phyloP scores from a whole-genome alignment of 306 rosid genomes.

The Castanospermum australe region DNA sequence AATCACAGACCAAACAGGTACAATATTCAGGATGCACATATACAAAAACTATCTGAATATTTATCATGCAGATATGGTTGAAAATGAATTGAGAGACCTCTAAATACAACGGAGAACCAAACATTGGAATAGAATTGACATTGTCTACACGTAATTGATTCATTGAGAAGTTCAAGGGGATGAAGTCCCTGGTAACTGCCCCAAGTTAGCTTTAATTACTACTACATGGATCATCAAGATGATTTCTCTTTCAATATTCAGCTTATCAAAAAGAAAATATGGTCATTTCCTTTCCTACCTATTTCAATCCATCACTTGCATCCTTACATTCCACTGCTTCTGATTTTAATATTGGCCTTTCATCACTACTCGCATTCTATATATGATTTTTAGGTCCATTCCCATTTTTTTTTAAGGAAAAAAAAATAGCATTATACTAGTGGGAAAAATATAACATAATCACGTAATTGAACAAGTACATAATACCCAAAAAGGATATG shows the following conservation, averaged over 20 bases:
- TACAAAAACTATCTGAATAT: background rate
- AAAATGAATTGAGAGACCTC: background rate
- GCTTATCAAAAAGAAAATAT: conserved; percentile 4
- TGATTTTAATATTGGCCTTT: background rate
- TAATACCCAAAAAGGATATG: background rate
- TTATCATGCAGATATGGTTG: background rate
- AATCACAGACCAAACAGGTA: background rate
- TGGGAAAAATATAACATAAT: background rate
- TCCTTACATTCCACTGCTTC: background rate
- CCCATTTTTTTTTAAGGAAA: background rate
- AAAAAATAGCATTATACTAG: background rate
- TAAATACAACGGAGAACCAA: conserved; percentile 4
- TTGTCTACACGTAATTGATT: conserved; percentile 3
- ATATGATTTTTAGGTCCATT: background rate
- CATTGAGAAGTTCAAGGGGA: conserved; percentile 6
- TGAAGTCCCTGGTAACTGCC: background rate
- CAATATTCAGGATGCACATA: background rate
- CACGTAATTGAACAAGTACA: background rate
- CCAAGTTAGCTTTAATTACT: conserved; percentile 5
- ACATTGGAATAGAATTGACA: background rate
- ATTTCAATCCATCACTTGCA: conserved; percentile 2
- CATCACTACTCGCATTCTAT: background rate
- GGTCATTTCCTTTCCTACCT: conserved; percentile 15
- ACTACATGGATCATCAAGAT: background rate
- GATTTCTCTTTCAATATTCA: conserved; percentile 1